These are phyloP conservation scores for Teratosphaeria destructans DNA, from an alignment of 2,329 filamentous ascomycete genomes.

Conservation along the genomic window DNA sequence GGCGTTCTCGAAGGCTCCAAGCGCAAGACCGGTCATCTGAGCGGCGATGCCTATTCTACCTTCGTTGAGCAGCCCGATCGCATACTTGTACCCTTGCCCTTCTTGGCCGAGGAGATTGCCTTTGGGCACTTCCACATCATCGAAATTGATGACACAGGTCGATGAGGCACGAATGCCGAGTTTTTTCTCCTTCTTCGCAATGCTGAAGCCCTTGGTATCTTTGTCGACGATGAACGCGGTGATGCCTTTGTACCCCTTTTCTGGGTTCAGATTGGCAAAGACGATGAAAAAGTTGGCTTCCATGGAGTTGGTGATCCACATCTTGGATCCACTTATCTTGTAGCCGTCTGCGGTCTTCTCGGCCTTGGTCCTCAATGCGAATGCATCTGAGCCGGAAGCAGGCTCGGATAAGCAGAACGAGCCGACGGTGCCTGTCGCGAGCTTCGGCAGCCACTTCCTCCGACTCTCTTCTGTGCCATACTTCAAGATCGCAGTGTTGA, in stretches of 20 bases:
- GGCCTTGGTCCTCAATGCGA: conserved; percentile 86
- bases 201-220: conserved; percentile 75
- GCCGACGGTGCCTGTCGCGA: conserved; percentile 80
- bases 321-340: conserved; percentile 83
- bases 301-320: conserved; percentile 99
- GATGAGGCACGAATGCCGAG: conserved; percentile 91
- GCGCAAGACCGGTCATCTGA: conserved; percentile 93
- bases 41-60: conserved; percentile 95
- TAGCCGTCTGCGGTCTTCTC: conserved; percentile 74
- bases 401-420: conserved; percentile 21
- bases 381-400: conserved; percentile 87
- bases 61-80: conserved; percentile 88
- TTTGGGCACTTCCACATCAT: conserved; percentile 84
- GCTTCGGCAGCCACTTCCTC: conserved; percentile 77
- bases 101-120: conserved; percentile 80
- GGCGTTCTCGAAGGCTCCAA: conserved; percentile 92
- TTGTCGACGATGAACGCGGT: conserved; percentile 94
- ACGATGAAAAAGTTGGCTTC: conserved; percentile 95
- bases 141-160: conserved; percentile 95
- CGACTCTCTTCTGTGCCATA: conserved; percentile 68
- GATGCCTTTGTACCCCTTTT: conserved; percentile 93
- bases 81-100: conserved; percentile 95
- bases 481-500: conserved; percentile 86
- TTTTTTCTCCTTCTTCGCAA: conserved; percentile 99
- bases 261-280: conserved; percentile 88